Base-by-base conservation (phyloP, 2,329 filamentous ascomycete genomes). In the Nothophaeocryptopus gaeumannii region DNA sequence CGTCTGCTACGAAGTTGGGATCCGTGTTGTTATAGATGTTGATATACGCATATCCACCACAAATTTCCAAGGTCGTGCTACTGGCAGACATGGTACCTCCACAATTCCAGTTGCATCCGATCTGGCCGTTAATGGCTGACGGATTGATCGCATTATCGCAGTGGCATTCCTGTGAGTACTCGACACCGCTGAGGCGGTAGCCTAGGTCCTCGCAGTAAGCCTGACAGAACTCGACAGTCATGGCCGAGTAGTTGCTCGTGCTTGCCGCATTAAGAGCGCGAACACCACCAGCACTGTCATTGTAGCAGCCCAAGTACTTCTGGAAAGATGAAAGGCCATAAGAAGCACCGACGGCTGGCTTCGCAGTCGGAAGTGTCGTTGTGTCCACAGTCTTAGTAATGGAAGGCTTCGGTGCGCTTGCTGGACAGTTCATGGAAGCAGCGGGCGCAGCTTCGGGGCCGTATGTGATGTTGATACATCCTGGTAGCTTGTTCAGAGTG, bases 161-260 rank as follows among this genome's bases (percentile, higher is more conserved):
- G 43, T 62, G 60, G 50, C 67, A 70, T 46, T 70, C 63, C 29
- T 61, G 53, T 3, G 58, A 58, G 36, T 63, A 67, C 45, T 70
- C 66, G 2, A 67, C 54, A 12, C 67, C 67, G 15, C 58, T 59
- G 32, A 63, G 58, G 2, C 57, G 56, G 44, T 67, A 68, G 33
- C 64, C 63, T 5, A 53, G 49, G 13, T 38, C 37, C 20, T 51
- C 56, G 50, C 67, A 70, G 39, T 58, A 66, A 13, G 47, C 39
- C 53, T 68, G 66, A 51, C 68, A 71, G 45, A 51, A 64, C 34
- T 64, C 61, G 9, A 67, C 59, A 5, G 63, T 68, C 66, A 71
- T 67, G 39, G 33, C 40, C 7, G 49, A 58, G 50, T 56, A 58
- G 45, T 65, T 61, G 26, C 55, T 55, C 14, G 44, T 56, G 10